Base-by-base conservation (phyloP, 805 yeast species). In the Sugiyamaella marilandica region DNA sequence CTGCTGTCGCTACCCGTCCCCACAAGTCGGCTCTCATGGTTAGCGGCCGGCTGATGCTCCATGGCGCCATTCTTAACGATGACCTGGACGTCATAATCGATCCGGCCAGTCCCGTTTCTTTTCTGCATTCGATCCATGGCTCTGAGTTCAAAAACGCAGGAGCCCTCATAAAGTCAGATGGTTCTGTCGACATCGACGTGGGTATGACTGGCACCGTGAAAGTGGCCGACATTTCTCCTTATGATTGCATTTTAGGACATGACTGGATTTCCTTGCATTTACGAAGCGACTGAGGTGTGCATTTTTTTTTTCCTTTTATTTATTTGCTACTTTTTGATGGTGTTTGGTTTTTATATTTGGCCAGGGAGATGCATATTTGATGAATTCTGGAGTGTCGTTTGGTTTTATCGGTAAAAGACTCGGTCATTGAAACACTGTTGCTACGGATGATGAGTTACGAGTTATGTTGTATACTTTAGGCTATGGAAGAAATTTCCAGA, bases 211-310 rank as follows among this genome's bases (percentile, higher is more conserved):
- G 37, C 14, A 13, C 19, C 2, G 32, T 52, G 7, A 41, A 29
- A 18, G 26, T 51, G 2, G 48, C 45, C 9, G 57, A 54, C 39
- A 46, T 54, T 16, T 37, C 45, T 13, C 57, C 57, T 11, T 54
- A 36, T n/a, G 52, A 52, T n/a, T 51, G 55, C 29, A 52, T 54
- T 29, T 41, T 54, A 26, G 57, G 57, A 2, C 31, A 39, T 9
- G 50, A 50, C 47, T 53, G 56, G 56, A 32, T 50, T 19, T 39
- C 43, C 24, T 5, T 16, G 43, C 37, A 34, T 34, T 34, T 34
- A 8, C 29, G 29, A 24, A 19, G 29, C 45, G 7, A 41, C 29
- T 41, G 45, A 24, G 7, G 3, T 41, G 14, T 41, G 2, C n/a
- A 9, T 2, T 13, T 19, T 21, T 24, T 2, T 11, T 13, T 13